Evolutionary conservation across 768 basidiomycete genomes (phyloP), one percentile per base, ranked within the genome.

Genomic region (Xerocomus spinulosus): DNA sequence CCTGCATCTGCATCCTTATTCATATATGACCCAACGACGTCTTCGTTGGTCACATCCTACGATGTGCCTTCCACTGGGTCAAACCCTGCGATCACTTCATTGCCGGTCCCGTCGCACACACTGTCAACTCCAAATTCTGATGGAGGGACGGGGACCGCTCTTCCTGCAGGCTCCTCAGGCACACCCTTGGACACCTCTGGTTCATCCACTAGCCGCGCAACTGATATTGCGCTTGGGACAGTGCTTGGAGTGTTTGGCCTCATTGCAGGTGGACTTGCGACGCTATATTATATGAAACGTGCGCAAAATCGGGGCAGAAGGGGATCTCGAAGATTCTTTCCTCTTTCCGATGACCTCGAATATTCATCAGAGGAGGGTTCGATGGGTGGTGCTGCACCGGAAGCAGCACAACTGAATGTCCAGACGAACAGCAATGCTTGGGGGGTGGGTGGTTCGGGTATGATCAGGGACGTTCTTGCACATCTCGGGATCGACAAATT

Each of bases 201-300:
- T 6, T 34, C 53, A 17, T 48, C 45, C 18, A 49, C 52, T 33
- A 55, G 55, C 13, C 57, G 40, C 33, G 70, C 63, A 5, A 70
- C 73, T 0, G 76, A 75, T 3, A 81, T 90, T 56, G 78, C 76
- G 2, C 63, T 92, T 6, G 85, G 85, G 10, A 72, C 79, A 4
- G 68, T 76, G 0, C 71, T 92, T 37, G 87, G 83, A 13, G 60
- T 79, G 7, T 63, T 87, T 8, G 84, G 72, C 10, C 66, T 85
- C 12, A 44, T 82, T 14, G 74, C 71, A 4, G 61, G 73, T 8
- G 70, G 66, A 13, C 53, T 74, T 0, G 72, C 61, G 1, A 64
- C 65, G 3, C 62, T 73, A 2, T 81, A 74, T 57, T 82, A 75
- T 58, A 35, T 74, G 42, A 73, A 73, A 34, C 72, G 72, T 29